These are phyloP conservation scores for Lachancea thermotolerans DNA, from an alignment of 805 yeast genomes.

Conservation along the genomic window DNA sequence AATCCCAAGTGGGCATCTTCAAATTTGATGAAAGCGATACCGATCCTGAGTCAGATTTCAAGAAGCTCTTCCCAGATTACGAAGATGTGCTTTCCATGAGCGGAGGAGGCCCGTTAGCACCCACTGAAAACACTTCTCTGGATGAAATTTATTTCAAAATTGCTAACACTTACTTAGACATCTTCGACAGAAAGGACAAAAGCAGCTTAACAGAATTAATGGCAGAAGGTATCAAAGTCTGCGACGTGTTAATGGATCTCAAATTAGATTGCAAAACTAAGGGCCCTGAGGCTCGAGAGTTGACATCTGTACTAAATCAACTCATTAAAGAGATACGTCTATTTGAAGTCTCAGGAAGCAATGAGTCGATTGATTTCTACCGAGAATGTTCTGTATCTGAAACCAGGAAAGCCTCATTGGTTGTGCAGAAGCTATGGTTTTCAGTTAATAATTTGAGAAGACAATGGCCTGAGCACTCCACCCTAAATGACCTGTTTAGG, in stretches of 20 bases:
- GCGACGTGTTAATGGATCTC: conserved; percentile 26
- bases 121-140: conserved; percentile 19
- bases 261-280: conserved; percentile 19
- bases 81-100: conserved; percentile 43
- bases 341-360: conserved; percentile 13
- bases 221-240: conserved; percentile 36
- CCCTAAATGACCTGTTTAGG: conserved; percentile 59
- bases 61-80: conserved; percentile 77
- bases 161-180: conserved; percentile 42
- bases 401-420: conserved; percentile 48
- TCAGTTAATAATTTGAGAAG: conserved; percentile 42
- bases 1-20: conserved; percentile 56
- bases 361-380: conserved; percentile 51
- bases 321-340: conserved; percentile 31
- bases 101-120: conserved; percentile 12
- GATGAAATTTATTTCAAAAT: conserved; percentile 44
- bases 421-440: conserved; percentile 40
- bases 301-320: conserved; percentile 33
- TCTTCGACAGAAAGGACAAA: conserved; percentile 30
- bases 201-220: conserved; percentile 29
- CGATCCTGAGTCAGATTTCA: conserved; percentile 77
- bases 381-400: conserved; percentile 54
- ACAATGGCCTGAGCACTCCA: conserved; percentile 95
- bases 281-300: conserved; percentile 23
- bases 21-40: conserved; percentile 55